These are phyloP conservation scores for Aspergillus viridinutans DNA, from an alignment of 2,329 filamentous ascomycete genomes.

Conservation along the genomic window DNA sequence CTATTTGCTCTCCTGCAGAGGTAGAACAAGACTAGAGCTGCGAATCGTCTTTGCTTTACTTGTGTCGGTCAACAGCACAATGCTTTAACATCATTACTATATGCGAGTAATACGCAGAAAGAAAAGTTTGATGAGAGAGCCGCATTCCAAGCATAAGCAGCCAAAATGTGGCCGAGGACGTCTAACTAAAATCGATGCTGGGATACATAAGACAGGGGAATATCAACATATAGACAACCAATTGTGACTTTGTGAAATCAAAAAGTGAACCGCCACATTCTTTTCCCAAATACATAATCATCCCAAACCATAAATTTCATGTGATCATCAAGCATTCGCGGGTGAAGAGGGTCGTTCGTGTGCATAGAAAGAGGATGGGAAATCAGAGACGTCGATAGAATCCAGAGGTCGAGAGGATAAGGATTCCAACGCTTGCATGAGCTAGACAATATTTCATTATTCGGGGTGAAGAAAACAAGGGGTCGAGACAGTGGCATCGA, in stretches of 20 bases:
- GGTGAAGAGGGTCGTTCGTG: background rate
- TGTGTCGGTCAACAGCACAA: background rate
- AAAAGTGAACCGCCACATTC: background rate
- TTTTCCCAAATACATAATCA: background rate
- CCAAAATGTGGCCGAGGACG: background rate
- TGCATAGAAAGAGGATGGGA: background rate
- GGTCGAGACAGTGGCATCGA: background rate
- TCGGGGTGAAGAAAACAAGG: background rate
- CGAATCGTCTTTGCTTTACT: no score
- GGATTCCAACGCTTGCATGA: background rate
- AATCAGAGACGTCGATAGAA: background rate
- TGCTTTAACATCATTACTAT: background rate
- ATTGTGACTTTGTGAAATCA: background rate
- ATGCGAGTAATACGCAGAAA: background rate
- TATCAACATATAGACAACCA: background rate
- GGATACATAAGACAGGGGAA: background rate
- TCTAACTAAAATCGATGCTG: background rate
- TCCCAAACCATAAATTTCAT: background rate
- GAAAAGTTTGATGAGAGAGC: background rate
- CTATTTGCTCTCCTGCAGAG: background rate
- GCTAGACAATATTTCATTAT: background rate
- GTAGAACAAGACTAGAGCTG: background rate
- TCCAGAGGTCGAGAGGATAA: background rate
- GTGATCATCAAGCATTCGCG: background rate
- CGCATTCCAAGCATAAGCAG: background rate